Percentiles rank a stretch among this genome's conserved stretches.
phyloP scores from a whole-genome alignment of 129 eudicot species.

The Artemisia tridentata region DNA sequence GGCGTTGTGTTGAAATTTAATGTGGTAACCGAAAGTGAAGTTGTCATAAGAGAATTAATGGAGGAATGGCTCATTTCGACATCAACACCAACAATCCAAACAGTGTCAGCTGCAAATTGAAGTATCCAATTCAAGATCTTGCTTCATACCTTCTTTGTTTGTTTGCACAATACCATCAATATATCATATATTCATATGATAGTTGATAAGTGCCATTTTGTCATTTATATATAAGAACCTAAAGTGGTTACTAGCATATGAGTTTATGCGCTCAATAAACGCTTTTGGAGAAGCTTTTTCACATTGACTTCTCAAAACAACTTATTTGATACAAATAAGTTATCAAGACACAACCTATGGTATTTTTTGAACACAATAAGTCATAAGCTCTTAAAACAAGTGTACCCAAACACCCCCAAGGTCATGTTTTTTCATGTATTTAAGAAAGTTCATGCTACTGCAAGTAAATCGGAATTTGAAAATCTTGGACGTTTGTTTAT shows the following conservation, averaged over 20 bases:
- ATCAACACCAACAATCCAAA: conserved; percentile 10
- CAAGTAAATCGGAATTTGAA: too few relatives aligned
- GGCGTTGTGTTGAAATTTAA: conserved; percentile 28
- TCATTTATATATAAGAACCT: background rate
- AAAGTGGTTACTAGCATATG: too few relatives aligned
- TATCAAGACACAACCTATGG: too few relatives aligned
- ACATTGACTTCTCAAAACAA: background rate
- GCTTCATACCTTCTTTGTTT: conserved; percentile 38
- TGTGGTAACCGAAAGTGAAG: conserved; percentile 37
- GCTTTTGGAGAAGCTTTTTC: background rate
- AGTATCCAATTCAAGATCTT: conserved; percentile 38
- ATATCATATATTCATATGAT: background rate
- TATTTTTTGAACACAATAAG: too few relatives aligned
- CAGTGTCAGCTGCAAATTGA: conserved; percentile 23
- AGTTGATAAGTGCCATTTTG: conserved; percentile 20
- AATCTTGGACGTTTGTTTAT: too few relatives aligned
- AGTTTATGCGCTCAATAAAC: background rate
- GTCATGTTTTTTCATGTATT: too few relatives aligned
- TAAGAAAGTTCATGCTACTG: too few relatives aligned
- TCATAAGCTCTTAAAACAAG: too few relatives aligned
- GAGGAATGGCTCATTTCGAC: conserved; percentile 39
- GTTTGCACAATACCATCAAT: conserved; percentile 19
- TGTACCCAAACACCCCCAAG: too few relatives aligned
- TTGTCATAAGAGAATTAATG: conserved; percentile 32
- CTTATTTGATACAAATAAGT: too few relatives aligned